phyloP scores from a whole-genome alignment of 2,329 filamentous ascomycete genomes.

The Colletotrichum phormii region DNA sequence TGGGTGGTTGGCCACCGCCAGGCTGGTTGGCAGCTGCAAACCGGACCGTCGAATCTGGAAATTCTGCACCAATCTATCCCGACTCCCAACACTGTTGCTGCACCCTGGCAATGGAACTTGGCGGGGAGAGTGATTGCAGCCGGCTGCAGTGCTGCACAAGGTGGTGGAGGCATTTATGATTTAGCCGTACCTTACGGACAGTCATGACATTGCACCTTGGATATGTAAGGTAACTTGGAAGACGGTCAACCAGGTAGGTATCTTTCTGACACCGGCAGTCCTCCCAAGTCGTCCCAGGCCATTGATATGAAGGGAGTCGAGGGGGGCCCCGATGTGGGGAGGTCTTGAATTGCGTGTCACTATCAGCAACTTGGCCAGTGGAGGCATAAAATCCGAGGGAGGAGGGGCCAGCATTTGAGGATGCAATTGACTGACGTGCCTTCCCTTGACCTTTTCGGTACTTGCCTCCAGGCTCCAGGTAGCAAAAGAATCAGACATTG shows the following conservation, averaged over 20 bases:
- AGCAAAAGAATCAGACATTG: too few relatives aligned
- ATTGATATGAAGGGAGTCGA: conserved; percentile 7
- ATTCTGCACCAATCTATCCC: background rate
- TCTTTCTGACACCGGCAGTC: background rate
- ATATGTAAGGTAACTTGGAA: too few relatives aligned
- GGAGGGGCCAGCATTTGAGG: too few relatives aligned
- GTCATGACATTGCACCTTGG: too few relatives aligned
- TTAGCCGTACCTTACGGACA: conserved; percentile 1
- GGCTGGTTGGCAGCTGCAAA: conserved; percentile 18
- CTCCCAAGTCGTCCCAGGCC: too few relatives aligned
- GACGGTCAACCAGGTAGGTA: background rate
- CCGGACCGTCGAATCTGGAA: background rate
- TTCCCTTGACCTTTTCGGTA: too few relatives aligned
- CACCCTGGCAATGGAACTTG: background rate
- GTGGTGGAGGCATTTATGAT: background rate
- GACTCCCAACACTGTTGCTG: background rate
- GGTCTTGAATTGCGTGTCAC: background rate
- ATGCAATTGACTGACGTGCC: too few relatives aligned
- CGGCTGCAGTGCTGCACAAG: too few relatives aligned
- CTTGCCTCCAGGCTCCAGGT: too few relatives aligned
- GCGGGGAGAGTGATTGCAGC: background rate
- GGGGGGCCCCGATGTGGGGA: background rate
- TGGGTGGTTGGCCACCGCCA: background rate
- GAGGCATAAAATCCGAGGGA: background rate
- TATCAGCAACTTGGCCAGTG: background rate